Base-by-base conservation (phyloP, 208 protist genomes). In the Trypanosoma congolense region DNA sequence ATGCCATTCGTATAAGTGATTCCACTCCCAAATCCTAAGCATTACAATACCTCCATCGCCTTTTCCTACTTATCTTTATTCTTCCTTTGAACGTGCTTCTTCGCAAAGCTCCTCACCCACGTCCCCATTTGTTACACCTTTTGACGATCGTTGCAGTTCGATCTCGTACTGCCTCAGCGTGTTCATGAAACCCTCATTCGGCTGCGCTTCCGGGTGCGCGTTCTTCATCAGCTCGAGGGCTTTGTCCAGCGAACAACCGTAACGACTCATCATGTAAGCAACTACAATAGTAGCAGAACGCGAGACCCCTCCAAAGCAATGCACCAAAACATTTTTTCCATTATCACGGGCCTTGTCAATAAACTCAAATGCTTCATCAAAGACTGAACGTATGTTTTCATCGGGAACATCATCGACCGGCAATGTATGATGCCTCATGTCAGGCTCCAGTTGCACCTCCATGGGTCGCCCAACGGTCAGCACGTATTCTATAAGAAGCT, bases 241-340 rank as follows among this genome's bases (percentile, higher is more conserved):
- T 29, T 87, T 56, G 42, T 93, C 82, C 8, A 67, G 38, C 5
- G 73, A 80, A 57, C 85, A 75, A 6, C 65, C 41, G 25, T 83
- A 66, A 2, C 68, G 56, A 19, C 77, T 76, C 86, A 96, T 96
- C 4, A 96, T 50, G 62, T 96, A 96, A 12, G 89, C 89, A 2
- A 72, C 80, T 0, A 77, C 80, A 16, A 93, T 69, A 4, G 86
- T 82, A 19, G 86, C 89, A 14, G 89, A 96, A 8, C 89, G 82
- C 3, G 86, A 93, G n/a, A 96, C 55, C 9, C 89, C 89, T 0
- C 86, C 89, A 53, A 96, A 96, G 64, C 89, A 96, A 65, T 96
- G 89, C 21, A 96, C 77, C 16, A 96, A 71, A 31, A 96, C 66
- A 12, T 77, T 81, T 33, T 84, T 83, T 42, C 73, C 66, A 16